Evolutionary conservation across 805 yeast species (phyloP), one percentile per base, ranked within the genome.

Genomic region (Scheffersomyces coipomensis): DNA sequence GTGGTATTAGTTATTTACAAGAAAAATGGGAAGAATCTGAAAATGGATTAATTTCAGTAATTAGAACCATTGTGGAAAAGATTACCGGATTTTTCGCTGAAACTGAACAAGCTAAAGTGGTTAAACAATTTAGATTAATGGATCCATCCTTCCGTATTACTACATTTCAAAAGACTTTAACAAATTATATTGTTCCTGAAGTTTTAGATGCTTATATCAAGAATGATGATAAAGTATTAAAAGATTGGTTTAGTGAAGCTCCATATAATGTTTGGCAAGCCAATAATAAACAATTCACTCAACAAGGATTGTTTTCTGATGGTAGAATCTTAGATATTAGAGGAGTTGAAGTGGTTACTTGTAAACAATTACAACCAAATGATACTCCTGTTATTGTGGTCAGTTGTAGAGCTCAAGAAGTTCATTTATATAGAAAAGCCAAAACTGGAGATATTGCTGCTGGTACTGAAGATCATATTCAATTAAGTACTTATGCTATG

Each of bases 401-500:
- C 45, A 86, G 95, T 35, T 89, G 97, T 59, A 81, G 99, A 62
- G 98, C 96, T 7, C 99, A 93, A 70, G 99, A 93, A 60, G 81
- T 95, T 44, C 91, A 87, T 57, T 69, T 88, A 46, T 93, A 81
- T 73, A 84, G 89, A 71, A 88, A 86, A 61, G 79, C 82, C 46
- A 90, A 90, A 71, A 85, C 97, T 23, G 96, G 95, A 37, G 95
- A 91, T 64, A 75, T 93, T 39, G 95, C 90, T 39, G 99, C 98
- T 7, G 99, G 99, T 54, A 81, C 89, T 23, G 96, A 89, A 58
- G 96, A 90, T 54, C 89, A 89, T 64, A 88, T 93, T 51, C 81
- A 88, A 62, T 77, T 88, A 76, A 83, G 95, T 53, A 83, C 95
- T n/a, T 93, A 93, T 60, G 98, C 96, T 29, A 80, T 93, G 89